Evolutionary conservation across 768 basidiomycete genomes (phyloP).

Genomic region (Pluteus cervinus): DNA sequence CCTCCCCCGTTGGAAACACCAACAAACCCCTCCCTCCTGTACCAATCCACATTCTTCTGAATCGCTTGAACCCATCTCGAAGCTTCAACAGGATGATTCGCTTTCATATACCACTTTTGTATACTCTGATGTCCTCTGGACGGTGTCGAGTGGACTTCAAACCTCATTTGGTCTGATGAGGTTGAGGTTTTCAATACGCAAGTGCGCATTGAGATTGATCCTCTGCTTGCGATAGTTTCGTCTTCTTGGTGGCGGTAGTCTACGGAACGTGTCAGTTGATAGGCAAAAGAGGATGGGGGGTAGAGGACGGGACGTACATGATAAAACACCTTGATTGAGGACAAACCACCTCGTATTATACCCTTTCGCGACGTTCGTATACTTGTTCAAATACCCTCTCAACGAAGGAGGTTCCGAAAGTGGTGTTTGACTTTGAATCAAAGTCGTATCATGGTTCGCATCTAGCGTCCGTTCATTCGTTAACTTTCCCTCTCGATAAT

Average conservation of each 20-base stretch:
- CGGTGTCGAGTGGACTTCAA: constrained; percentile 72
- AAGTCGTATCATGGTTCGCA: constrained; percentile 72
- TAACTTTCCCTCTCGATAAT: constrained; percentile 2
- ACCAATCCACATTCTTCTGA: constrained; percentile 66
- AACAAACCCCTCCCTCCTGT: constrained; percentile 22
- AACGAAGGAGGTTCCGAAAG: constrained; percentile 51
- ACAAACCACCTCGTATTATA: constrained; percentile 93
- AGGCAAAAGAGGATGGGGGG: neutral
- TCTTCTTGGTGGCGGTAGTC: constrained; percentile 90
- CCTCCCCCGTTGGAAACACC: constrained; percentile 8
- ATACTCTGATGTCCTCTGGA: constrained; percentile 36
- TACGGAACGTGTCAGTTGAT: constrained; percentile 17
- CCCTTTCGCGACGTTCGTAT: constrained; percentile 86
- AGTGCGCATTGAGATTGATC: constrained; percentile 82
- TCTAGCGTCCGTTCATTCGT: constrained; percentile 32
- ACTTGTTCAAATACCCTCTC: constrained; percentile 84
- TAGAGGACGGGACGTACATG: constrained; percentile 47
- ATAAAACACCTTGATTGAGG: constrained; percentile 77
- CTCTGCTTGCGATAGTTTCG: constrained; percentile 78
- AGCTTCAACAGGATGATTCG: constrained; percentile 86
- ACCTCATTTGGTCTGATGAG: constrained; percentile 69
- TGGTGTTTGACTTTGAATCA: constrained; percentile 43
- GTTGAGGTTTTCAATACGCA: constrained; percentile 55
- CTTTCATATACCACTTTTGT: constrained; percentile 81
- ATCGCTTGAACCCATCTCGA: constrained; percentile 82